phyloP scores from a whole-genome alignment of 1,284 basidiomycete species.

The Malassezia japonica region DNA sequence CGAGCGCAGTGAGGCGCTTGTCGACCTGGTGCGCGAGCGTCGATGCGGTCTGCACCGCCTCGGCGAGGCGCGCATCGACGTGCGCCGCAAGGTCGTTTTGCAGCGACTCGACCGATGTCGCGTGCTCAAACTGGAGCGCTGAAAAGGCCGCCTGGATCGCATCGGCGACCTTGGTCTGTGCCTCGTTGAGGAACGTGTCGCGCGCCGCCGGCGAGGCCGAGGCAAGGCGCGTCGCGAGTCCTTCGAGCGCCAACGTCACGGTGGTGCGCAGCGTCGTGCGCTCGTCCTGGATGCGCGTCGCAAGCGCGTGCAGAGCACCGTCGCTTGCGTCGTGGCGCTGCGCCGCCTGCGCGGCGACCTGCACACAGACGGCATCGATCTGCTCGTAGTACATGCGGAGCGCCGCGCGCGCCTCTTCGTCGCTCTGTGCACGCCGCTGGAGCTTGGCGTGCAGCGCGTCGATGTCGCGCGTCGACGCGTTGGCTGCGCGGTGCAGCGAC shows the following conservation, averaged over 20 bases:
- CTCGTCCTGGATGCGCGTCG: not conserved
- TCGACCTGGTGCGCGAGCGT: not conserved
- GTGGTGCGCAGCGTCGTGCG: not conserved
- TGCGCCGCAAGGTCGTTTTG: not conserved
- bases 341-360: not conserved
- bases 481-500: conserved; percentile 60
- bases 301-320: not conserved
- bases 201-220: not conserved
- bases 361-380: not conserved
- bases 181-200: no score
- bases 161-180: no score
- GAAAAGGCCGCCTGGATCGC: not conserved
- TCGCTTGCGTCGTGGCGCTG: not conserved
- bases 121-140: not conserved
- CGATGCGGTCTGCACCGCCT: not conserved
- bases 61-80: not conserved
- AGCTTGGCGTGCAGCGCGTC: conserved; percentile 71
- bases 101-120: not conserved
- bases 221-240: not conserved
- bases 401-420: conserved; percentile 2
- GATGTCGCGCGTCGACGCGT: conserved; percentile 64
- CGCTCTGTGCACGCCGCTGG: conserved; percentile 29
- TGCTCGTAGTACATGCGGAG: not conserved
- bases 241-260: not conserved
- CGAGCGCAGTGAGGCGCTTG: not conserved